phyloP scores from a whole-genome alignment of 345 rosid genomes.

The Carallia pectinifolia region DNA sequence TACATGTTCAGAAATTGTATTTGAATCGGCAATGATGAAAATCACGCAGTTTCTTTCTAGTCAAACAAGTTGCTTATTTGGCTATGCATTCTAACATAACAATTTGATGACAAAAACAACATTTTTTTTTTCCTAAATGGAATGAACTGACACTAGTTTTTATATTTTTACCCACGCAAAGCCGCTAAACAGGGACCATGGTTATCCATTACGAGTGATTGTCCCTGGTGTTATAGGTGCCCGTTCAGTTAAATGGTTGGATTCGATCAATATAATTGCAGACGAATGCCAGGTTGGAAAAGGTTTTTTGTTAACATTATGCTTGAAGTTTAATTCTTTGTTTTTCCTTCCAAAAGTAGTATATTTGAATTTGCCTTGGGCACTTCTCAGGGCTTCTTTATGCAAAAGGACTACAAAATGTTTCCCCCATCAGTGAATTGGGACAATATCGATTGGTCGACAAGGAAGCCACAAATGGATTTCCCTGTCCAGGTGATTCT shows the following conservation, averaged over 20 bases:
- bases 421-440: conserved; percentile 95
- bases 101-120: too few relatives aligned
- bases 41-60: background rate
- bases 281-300: conserved; percentile 77
- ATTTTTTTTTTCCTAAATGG: background rate
- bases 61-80: background rate
- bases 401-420: conserved; percentile 99
- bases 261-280: conserved; percentile 70
- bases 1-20: background rate
- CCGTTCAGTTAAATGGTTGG: conserved; percentile 98
- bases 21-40: background rate
- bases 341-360: conserved; percentile 4
- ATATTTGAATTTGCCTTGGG: conserved; percentile 9
- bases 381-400: conserved; percentile 78
- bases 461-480: conserved; percentile 95
- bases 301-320: background rate
- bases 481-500: conserved; percentile 89
- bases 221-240: conserved; percentile 99
- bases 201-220: conserved; percentile 78
- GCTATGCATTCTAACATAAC: too few relatives aligned
- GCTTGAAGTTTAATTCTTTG: background rate
- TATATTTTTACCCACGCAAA: conserved; percentile 27
- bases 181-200: conserved; percentile 94
- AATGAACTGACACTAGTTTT: conserved; percentile 5
- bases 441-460: conserved; percentile 86